These are phyloP conservation scores for Alternaria panax DNA, from an alignment of 2,329 filamentous ascomycete species.

Conservation along the genomic window DNA sequence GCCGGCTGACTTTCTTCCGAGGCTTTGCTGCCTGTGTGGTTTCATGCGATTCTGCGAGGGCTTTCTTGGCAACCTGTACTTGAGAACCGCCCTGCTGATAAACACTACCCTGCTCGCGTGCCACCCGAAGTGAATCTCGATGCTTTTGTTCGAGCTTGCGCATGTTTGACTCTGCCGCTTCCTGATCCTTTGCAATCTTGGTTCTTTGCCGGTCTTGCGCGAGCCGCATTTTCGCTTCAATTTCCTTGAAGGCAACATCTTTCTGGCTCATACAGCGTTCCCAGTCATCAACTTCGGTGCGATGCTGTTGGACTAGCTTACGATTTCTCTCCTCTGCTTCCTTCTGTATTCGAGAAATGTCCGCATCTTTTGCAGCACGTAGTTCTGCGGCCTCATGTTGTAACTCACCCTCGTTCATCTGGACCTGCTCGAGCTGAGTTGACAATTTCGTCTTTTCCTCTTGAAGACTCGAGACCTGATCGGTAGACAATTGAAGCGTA, in stretches of 20 bases:
- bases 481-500: slow-evolving; percentile 11
- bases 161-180: slow-evolving; percentile 8
- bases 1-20: slow-evolving; percentile 32
- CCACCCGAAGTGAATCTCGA: neutral
- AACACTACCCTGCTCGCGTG: neutral
- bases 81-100: neutral
- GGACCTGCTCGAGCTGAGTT: slow-evolving; percentile 15
- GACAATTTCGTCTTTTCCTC: slow-evolving; percentile 22
- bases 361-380: slow-evolving; percentile 6
- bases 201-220: slow-evolving; percentile 19
- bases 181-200: slow-evolving; percentile 25
- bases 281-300: slow-evolving; percentile 15
- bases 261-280: slow-evolving; percentile 14
- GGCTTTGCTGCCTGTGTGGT: slow-evolving; percentile 4
- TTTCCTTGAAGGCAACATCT: slow-evolving; percentile 22
- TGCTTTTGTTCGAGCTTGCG: slow-evolving; percentile 1
- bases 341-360: slow-evolving; percentile 10
- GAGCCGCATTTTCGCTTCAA: slow-evolving; percentile 19
- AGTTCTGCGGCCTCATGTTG: slow-evolving; percentile 19
- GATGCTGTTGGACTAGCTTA: slow-evolving; percentile 5
- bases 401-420: slow-evolving; percentile 17
- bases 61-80: neutral
- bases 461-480: slow-evolving; percentile 9
- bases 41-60: neutral
- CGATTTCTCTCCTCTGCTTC: slow-evolving; percentile 5